Base-by-base conservation (phyloP, 176 grass and related monocot species). In the Raddia guianensis region DNA sequence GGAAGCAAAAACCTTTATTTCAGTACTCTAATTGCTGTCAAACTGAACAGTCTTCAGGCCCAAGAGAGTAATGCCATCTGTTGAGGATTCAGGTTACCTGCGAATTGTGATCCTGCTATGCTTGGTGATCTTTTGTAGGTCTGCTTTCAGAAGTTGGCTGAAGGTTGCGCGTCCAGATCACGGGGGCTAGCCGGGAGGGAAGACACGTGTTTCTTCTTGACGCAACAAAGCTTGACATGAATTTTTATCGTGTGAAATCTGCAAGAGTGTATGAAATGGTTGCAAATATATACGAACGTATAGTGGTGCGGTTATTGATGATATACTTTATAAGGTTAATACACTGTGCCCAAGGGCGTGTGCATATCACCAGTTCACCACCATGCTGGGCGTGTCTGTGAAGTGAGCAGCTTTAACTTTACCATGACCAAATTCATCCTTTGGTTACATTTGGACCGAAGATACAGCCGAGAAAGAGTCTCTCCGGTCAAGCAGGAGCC, bases 71-170 rank as follows among this genome's bases (percentile, higher is more conserved):
- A 81, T 2, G 9, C 27, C 65, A 33, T 71, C 35, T 63, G 46
- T 62, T 40, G 37, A 40, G 37, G 37, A 0, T 40, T 68, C 12
- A 51, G 71, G 70, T 63, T n/a, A 52, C 71, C 78, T 69, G 85
- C 51, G 85, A 27, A 27, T 27, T 27, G 27, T 27, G 27, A 68
- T 86, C 77, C 69, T 73, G 69, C 50, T 42, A 86, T 75, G 71
- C 71, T 62, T 81, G 63, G 47, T 79, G 75, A 48, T 63, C 56
- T 73, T 12, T 52, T 34, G 47, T 53, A 61, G 63, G 74, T 71
- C 18, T 51, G 74, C 74, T 78, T 78, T 85, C 83, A 85, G 48
- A 79, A 72, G 37, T 56, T 79, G 20, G 34, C 34, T 79, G 59
- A 63, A 64, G 75, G 37, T 14, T 44, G 49, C 40, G 75, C 68